These are phyloP conservation scores for Cenococcum geophilum DNA, from an alignment of 495 filamentous ascomycete species.

Conservation along the genomic window DNA sequence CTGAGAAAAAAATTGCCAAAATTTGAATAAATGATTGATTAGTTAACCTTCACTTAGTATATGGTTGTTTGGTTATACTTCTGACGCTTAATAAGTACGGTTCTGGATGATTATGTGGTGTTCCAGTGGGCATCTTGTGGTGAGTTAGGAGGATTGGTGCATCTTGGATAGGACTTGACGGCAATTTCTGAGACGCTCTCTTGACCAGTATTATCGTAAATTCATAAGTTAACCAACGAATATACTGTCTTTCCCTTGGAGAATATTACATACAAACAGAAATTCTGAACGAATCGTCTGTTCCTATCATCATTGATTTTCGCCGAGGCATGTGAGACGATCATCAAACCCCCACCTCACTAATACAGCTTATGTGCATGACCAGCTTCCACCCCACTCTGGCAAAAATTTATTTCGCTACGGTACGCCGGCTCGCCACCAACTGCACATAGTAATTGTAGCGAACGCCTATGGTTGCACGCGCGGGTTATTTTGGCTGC, in stretches of 20 bases:
- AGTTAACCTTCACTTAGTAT: not conserved
- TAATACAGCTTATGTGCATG: too few species aligned
- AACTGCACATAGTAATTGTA: too few species aligned
- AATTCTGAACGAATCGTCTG: not conserved
- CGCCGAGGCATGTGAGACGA: constrained; percentile 4
- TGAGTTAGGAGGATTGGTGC: not conserved
- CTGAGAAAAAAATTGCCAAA: constrained; percentile 7
- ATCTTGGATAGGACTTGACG: not conserved
- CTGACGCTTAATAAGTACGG: not conserved
- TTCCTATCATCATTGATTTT: not conserved
- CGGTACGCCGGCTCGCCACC: too few species aligned
- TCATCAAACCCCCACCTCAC: not conserved
- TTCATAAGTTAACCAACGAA: too few species aligned
- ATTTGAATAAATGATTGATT: constrained; percentile 1
- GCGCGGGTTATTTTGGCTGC: too few species aligned
- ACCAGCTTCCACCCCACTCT: too few species aligned
- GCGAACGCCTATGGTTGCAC: too few species aligned
- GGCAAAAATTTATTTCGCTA: too few species aligned
- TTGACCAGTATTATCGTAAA: not conserved
- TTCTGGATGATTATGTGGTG: not conserved
- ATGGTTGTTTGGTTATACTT: not conserved
- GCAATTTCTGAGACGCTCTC: not conserved
- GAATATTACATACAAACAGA: not conserved
- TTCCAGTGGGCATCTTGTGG: not conserved
- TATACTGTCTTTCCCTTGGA: too few species aligned